Conservation (phyloP, 2,329 filamentous ascomycete species). For the Fusarium sp. region DNA sequence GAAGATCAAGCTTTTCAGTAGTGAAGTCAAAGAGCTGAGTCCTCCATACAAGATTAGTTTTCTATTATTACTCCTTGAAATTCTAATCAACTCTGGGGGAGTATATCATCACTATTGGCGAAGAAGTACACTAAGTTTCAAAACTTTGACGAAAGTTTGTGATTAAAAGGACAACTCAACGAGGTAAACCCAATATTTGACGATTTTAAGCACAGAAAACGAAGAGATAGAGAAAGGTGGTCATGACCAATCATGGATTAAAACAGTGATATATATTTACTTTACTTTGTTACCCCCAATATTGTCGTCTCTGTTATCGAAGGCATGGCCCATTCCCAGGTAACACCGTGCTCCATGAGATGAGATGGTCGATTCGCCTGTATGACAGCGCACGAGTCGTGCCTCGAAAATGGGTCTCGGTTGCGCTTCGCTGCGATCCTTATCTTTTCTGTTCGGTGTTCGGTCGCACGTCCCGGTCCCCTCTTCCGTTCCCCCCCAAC, state of each 20-base stretch:
- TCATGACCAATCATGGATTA: conserved; percentile 39
- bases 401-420: conserved; percentile 38
- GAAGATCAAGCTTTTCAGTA: not conserved
- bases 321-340: conserved; percentile 34
- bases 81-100: not conserved
- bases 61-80: not conserved
- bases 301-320: conserved; percentile 32
- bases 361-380: conserved; percentile 14
- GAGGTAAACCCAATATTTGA: not conserved
- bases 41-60: not conserved
- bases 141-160: not conserved
- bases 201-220: not conserved
- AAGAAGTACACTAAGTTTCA: not conserved
- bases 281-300: conserved; percentile 18
- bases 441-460: conserved; percentile 23
- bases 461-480: conserved; percentile 34
- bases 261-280: conserved; percentile 46
- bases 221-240: not conserved
- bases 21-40: not conserved
- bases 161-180: not conserved
- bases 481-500: conserved; percentile 29
- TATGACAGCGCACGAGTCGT: conserved; percentile 32
- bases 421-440: conserved; percentile 43
- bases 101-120: not conserved
- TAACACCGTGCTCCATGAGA: conserved; percentile 41